These are phyloP conservation scores for Yarrowia sp. DNA, from an alignment of 805 yeast genomes.

Conservation along the genomic window DNA sequence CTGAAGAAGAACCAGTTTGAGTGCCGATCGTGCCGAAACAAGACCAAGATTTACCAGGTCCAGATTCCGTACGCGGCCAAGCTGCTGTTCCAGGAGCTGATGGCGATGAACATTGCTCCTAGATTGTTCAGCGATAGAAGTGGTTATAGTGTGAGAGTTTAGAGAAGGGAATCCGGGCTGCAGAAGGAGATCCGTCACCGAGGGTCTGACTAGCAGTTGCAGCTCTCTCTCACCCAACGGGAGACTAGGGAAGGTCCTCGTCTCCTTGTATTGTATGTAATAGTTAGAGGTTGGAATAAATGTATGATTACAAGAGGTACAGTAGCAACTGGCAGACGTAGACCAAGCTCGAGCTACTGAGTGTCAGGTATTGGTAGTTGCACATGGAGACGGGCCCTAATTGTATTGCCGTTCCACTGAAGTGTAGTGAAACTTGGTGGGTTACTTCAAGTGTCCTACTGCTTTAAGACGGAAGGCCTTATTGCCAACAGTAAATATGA, in stretches of 20 bases:
- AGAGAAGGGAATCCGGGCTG: background rate
- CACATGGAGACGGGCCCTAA: no score
- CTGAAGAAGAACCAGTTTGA: conserved; percentile 96
- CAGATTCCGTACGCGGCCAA: conserved; percentile 99
- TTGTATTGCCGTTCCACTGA: no score
- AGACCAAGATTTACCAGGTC: conserved; percentile 95
- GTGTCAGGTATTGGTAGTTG: no score
- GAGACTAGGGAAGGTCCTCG: background rate
- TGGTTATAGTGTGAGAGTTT: conserved; percentile 42
- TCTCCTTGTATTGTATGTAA: conserved; percentile 12
- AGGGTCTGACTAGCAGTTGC: background rate
- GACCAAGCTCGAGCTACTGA: no score
- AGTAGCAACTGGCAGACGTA: no score
- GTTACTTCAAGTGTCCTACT: no score
- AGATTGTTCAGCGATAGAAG: conserved; percentile 93
- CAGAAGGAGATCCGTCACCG: no score
- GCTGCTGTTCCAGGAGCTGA: conserved; percentile 94
- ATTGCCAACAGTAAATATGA: no score
- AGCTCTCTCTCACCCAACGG: background rate
- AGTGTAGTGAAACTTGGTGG: no score
- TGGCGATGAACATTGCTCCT: conserved; percentile 99
- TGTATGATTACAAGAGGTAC: background rate
- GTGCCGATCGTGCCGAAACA: conserved; percentile 97
- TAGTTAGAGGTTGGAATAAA: conserved; percentile 1
- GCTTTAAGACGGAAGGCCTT: no score